Evolutionary conservation across 2,329 filamentous ascomycete species (phyloP).

Genomic region (Claviceps paspali): DNA sequence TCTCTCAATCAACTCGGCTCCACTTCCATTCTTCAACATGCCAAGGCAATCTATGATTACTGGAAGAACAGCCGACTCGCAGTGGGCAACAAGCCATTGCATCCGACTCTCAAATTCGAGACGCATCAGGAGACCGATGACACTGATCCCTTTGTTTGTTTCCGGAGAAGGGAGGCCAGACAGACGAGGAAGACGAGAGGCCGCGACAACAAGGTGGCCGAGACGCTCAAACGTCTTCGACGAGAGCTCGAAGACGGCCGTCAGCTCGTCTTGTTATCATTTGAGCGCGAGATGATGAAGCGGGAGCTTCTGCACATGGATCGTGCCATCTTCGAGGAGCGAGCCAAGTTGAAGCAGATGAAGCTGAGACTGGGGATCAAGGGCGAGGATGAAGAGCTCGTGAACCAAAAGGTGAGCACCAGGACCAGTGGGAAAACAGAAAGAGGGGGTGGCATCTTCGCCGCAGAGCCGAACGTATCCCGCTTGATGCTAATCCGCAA

Average conservation of each 20-base stretch:
- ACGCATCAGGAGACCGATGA: slow-evolving; percentile 90
- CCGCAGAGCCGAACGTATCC: too few relatives aligned
- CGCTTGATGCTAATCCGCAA: slow-evolving; percentile 23
- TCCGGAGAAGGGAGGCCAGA: slow-evolving; percentile 84
- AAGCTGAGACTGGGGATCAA: slow-evolving; percentile 84
- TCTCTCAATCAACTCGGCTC: slow-evolving; percentile 40
- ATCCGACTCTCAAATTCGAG: slow-evolving; percentile 79
- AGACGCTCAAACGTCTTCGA: slow-evolving; percentile 84
- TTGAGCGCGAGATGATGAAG: slow-evolving; percentile 65
- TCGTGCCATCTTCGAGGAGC: slow-evolving; percentile 66
- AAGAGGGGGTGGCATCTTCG: too few relatives aligned
- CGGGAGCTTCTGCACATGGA: slow-evolving; percentile 64
- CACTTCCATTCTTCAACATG: slow-evolving; percentile 36
- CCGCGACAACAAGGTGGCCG: slow-evolving; percentile 82
- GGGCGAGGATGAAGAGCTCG: slow-evolving; percentile 81
- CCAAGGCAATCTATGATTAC: slow-evolving; percentile 74
- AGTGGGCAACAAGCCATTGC: slow-evolving; percentile 55
- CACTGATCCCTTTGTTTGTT: slow-evolving; percentile 93
- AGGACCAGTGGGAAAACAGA: too few relatives aligned
- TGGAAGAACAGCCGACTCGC: slow-evolving; percentile 62
- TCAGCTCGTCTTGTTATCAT: slow-evolving; percentile 61
- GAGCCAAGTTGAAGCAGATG: slow-evolving; percentile 67
- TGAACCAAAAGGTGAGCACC: slow-evolving; percentile 83
- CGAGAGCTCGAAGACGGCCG: slow-evolving; percentile 83
- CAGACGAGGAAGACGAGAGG: slow-evolving; percentile 90